phyloP scores from a whole-genome alignment of 805 yeast genomes.

The Nakazawaea ishiwadae region DNA sequence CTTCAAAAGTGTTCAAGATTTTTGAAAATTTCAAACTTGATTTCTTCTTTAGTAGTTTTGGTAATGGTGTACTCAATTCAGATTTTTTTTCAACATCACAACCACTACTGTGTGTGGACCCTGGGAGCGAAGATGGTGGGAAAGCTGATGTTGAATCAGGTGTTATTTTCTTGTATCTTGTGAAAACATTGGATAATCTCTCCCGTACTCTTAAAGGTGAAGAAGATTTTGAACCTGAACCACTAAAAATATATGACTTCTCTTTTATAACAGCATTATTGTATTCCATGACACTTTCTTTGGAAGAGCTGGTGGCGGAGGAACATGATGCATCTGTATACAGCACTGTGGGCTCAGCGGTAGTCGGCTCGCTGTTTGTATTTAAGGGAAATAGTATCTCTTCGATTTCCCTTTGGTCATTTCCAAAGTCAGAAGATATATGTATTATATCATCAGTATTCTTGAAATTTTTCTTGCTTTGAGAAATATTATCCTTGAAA shows the following conservation, averaged over 20 bases:
- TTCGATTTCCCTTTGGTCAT: neutral
- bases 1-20: neutral
- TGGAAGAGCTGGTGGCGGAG: neutral
- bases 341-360: neutral
- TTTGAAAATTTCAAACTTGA: slow-evolving; percentile 9
- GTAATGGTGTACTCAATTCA: neutral
- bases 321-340: neutral
- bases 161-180: slow-evolving; percentile 1
- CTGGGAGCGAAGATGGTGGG: too few species aligned
- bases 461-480: too few species aligned
- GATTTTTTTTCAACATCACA: too few species aligned
- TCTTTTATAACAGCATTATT: too few species aligned
- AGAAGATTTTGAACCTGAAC: too few species aligned
- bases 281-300: too few species aligned
- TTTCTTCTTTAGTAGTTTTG: slow-evolving; percentile 6
- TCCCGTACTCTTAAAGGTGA: slow-evolving; percentile 9
- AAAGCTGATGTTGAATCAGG: too few species aligned
- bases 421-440: neutral
- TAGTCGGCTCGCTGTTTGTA: neutral
- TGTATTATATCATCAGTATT: neutral
- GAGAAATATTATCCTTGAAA: too few species aligned
- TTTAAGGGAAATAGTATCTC: neutral
- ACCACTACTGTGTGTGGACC: neutral
- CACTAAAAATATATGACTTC: too few species aligned
- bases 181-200: slow-evolving; percentile 7